Base-by-base conservation (phyloP, 1,284 basidiomycete genomes). In the Papiliotrema nemorosa region DNA sequence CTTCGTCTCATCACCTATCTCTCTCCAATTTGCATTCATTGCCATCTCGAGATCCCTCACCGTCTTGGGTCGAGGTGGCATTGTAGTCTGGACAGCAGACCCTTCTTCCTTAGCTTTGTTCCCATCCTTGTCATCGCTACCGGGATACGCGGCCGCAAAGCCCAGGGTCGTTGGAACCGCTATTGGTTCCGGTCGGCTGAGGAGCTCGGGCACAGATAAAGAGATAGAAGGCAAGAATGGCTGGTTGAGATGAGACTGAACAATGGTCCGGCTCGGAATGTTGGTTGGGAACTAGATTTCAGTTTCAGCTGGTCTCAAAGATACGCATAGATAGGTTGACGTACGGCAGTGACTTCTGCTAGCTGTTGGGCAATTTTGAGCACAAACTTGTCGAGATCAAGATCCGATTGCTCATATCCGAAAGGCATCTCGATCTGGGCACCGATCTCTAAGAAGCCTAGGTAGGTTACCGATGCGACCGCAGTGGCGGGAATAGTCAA, bases 391-490 rank as follows among this genome's bases (percentile, higher is more conserved):
- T 67, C 65, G 31, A 66, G 37, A 47, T 67, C 63, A 12, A 67
- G 49, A 58, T 67, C 65, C 41, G 54, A 57, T 33, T 65, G 60
- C 41, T 67, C 65, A 36, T 67, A 67, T 6, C 53, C 59, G 38
- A 67, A 67, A 2, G 65, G 65, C 60, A 60, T 57, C 47, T 67
- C 65, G 47, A 67, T 67, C 50, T 63, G 57, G 41, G 50, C 52
- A 2, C 59, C 58, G 37, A 59, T 60, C 49, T 62, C 59, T 46
- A 67, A 44, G 51, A 65, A 67, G 24, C 64, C 65, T 24, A 65
- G 46, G 44, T 65, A 67, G 20, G 58, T 58, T 5, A 58, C 49
- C 5, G 54, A 37, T 3, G 65, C 62, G 12, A 66, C 40, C 1
- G 59, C 59, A 2, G 55, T 60, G 14, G 61, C 65, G 9, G 65